Conservation (phyloP, 192 early-diverging fungal genomes). For the Coemansia sp. region DNA sequence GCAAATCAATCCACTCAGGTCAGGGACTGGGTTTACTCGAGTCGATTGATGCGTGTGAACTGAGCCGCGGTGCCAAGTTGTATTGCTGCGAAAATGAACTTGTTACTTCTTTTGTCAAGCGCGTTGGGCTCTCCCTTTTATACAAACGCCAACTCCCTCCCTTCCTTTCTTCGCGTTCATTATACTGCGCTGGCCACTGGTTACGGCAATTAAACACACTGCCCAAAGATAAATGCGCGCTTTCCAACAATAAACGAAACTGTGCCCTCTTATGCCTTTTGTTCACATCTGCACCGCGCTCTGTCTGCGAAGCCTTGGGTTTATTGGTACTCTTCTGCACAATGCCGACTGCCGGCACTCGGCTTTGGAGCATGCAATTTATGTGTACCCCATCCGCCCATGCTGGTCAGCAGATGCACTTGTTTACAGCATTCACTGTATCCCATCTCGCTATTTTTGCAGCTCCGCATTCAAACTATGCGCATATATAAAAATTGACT, state of each 20-base stretch:
- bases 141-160: not conserved
- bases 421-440: not conserved
- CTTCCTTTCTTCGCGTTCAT: not conserved
- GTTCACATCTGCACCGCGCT: not conserved
- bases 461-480: not conserved
- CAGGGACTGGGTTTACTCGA: slow-evolving; percentile 1
- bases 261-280: not conserved
- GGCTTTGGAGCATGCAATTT: not conserved
- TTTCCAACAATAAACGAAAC: slow-evolving; percentile 1
- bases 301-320: not conserved
- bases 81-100: not conserved
- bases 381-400: not conserved
- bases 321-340: not conserved
- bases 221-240: not conserved
- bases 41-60: slow-evolving; percentile 1
- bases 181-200: slow-evolving; percentile 5
- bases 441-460: slow-evolving; percentile 1
- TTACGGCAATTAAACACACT: not conserved
- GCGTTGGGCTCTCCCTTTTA: slow-evolving; percentile 2
- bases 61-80: not conserved
- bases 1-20: not conserved
- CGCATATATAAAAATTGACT: slow-evolving; percentile 6
- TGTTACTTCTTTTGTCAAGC: not conserved
- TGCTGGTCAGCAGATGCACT: not conserved
- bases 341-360: not conserved